phyloP scores from a whole-genome alignment of 805 yeast species.

The Metschnikowia amazonensis region DNA sequence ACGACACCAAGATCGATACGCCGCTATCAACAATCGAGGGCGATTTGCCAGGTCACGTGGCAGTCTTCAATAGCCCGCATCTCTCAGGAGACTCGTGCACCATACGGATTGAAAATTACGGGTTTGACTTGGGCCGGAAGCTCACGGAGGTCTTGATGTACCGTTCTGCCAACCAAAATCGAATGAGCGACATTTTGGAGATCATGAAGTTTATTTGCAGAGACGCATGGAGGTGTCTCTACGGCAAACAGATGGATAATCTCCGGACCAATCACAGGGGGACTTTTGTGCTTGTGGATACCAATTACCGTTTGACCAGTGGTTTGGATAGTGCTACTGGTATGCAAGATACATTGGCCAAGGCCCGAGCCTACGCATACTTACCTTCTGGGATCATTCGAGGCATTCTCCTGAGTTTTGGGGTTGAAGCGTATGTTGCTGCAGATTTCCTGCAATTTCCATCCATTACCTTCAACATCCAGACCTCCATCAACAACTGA shows the following conservation, averaged over 20 bases:
- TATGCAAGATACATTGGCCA: conserved; percentile 40
- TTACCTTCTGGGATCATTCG: conserved; percentile 74
- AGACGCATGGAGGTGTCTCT: conserved; percentile 81
- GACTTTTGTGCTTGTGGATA: conserved; percentile 75
- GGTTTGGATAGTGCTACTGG: conserved; percentile 48
- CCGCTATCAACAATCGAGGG: conserved; percentile 27
- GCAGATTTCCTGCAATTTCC: conserved; percentile 66
- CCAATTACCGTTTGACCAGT: conserved; percentile 50
- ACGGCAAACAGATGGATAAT: conserved; percentile 86
- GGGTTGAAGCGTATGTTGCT: conserved; percentile 58
- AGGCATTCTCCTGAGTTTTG: conserved; percentile 68
- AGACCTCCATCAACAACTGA: conserved; percentile 46
- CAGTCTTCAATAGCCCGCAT: conserved; percentile 32
- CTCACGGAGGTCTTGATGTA: conserved; percentile 47
- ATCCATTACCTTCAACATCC: conserved; percentile 67
- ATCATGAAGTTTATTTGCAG: conserved; percentile 90
- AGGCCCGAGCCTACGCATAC: conserved; percentile 53
- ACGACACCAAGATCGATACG: conserved; percentile 25
- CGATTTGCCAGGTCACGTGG: conserved; percentile 43
- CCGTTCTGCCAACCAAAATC: conserved; percentile 34
- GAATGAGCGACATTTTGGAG: conserved; percentile 63
- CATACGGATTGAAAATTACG: conserved; percentile 63
- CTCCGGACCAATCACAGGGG: conserved; percentile 89
- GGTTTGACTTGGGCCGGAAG: conserved; percentile 64
- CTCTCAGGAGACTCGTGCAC: conserved; percentile 48